A percentile compares a stretch with the other conserved stretches of the same genome.
Evolutionary conservation across 352 stramenopile species (phyloP).

Genomic region (Pythium biforme): DNA sequence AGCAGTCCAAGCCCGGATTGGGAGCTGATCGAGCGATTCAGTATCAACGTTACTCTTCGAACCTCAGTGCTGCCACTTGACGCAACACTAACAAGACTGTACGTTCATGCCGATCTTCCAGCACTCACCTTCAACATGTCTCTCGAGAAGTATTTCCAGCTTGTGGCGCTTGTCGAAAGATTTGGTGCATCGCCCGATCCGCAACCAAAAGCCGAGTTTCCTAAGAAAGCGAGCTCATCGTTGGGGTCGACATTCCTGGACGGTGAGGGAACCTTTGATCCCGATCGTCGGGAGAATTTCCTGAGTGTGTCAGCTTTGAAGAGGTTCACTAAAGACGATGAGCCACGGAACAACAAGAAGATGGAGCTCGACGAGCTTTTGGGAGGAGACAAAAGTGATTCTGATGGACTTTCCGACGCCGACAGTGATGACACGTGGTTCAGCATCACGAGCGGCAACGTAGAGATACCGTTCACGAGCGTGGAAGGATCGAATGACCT

Average conservation of each 20-base stretch:
- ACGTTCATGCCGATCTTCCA: constrained; percentile 80
- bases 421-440: constrained; percentile 90
- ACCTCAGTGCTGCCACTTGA: constrained; percentile 85
- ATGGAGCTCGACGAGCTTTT: constrained; percentile 23
- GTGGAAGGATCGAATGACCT: background rate
- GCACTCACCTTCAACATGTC: constrained; percentile 85
- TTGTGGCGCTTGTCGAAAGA: constrained; percentile 54
- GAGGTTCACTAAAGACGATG: constrained; percentile 45
- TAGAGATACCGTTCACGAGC: constrained; percentile 28
- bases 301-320: constrained; percentile 55
- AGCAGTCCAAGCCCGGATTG: constrained; percentile 53
- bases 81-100: constrained; percentile 78
- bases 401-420: constrained; percentile 63
- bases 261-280: constrained; percentile 27
- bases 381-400: constrained; percentile 29
- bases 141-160: constrained; percentile 79
- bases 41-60: constrained; percentile 83
- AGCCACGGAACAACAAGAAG: constrained; percentile 24
- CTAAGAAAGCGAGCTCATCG: background rate
- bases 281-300: constrained; percentile 34
- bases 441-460: constrained; percentile 74
- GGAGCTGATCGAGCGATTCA: constrained; percentile 82
- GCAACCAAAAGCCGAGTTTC: background rate
- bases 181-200: constrained; percentile 33
- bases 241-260: constrained; percentile 27